Conservation (phyloP, 106 monocot genomes). For the Chionographis japonica region DNA sequence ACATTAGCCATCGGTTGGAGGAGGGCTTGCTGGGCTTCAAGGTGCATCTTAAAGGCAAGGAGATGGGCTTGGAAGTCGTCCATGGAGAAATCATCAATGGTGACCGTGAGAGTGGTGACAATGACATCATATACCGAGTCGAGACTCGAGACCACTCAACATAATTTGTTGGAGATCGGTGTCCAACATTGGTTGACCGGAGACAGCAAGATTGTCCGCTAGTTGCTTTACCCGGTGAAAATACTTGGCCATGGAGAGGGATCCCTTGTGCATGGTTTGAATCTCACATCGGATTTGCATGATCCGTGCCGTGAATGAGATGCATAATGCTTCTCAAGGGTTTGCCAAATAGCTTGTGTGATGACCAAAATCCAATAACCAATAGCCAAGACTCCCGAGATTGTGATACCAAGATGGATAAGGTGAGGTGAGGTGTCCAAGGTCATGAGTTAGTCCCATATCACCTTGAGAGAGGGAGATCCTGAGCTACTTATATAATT, state of each 20-base stretch:
- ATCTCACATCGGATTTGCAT: not conserved
- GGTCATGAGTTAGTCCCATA: no score
- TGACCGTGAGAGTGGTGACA: not conserved
- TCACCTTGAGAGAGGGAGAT: no score
- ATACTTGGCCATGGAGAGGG: not conserved
- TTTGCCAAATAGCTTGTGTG: not conserved
- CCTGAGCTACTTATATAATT: no score
- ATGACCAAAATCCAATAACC: no score
- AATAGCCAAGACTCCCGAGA: no score
- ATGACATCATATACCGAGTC: not conserved
- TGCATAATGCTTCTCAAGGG: not conserved
- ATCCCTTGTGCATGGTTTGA: not conserved
- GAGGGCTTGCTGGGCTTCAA: not conserved
- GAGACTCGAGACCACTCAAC: not conserved
- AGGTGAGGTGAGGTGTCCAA: no score
- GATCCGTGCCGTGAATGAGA: not conserved
- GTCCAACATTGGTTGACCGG: not conserved
- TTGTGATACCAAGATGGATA: no score
- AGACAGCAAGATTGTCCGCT: not conserved
- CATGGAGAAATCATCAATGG: not conserved
- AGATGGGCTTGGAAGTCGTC: not conserved
- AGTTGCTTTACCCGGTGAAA: not conserved
- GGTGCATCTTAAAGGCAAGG: not conserved
- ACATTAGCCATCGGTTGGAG: not conserved
- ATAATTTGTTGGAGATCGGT: not conserved